These are phyloP conservation scores for Trichosanthes cucumerina DNA, from an alignment of 306 rosid species.

Conservation along the genomic window DNA sequence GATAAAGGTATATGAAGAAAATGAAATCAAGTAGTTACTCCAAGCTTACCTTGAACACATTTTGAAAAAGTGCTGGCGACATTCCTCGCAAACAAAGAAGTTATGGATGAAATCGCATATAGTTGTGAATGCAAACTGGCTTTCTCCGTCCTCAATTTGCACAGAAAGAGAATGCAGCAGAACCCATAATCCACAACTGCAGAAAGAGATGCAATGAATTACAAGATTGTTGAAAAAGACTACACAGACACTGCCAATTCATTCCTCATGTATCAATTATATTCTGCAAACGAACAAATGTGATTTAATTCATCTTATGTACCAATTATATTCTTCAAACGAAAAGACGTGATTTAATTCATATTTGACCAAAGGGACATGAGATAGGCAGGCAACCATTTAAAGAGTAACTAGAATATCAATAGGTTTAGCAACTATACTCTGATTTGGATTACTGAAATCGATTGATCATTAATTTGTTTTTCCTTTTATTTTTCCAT, in stretches of 20 bases:
- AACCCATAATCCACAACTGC: constrained; percentile 97
- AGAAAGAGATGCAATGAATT: constrained; percentile 13
- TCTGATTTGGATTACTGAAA: not conserved
- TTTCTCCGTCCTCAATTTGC: constrained; percentile 81
- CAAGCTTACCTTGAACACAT: constrained; percentile 70
- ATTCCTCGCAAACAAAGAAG: constrained; percentile 96
- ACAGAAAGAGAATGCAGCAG: constrained; percentile 88
- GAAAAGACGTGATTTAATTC: not conserved
- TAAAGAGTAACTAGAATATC: not conserved
- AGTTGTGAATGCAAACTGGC: constrained; percentile 66
- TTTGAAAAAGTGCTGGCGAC: constrained; percentile 74
- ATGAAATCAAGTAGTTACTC: not conserved
- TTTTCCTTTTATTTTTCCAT: not conserved
- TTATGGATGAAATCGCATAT: constrained; percentile 74
- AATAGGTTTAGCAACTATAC: not conserved
- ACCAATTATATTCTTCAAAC: too few species aligned
- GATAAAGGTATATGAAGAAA: constrained; percentile 9
- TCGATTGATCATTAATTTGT: not conserved
- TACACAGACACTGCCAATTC: not conserved
- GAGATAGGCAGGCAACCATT: not conserved
- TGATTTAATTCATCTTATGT: not conserved
- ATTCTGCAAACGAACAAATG: too few species aligned
- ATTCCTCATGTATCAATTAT: not conserved
- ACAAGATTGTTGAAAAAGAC: not conserved
- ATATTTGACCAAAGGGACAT: not conserved